Conservation (phyloP, 2,329 filamentous ascomycete genomes). For the Penicillium oxalicum region DNA sequence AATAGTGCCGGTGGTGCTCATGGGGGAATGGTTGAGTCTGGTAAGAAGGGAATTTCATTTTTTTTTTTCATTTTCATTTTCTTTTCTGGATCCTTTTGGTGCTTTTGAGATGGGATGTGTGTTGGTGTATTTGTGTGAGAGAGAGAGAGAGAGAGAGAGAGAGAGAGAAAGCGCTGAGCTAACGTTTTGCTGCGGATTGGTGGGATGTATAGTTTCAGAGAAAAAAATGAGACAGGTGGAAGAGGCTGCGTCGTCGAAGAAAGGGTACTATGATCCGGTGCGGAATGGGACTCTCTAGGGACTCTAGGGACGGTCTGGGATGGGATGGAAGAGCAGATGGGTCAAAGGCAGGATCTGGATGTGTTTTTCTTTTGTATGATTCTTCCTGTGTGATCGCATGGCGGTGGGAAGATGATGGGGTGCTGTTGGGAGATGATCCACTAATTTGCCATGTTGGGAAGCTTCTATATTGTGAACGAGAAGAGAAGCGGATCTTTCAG, state of each 20-base stretch:
- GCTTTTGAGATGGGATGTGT: not conserved
- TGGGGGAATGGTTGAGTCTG: constrained; percentile 13
- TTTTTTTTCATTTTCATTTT: too few species aligned
- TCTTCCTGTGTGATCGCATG: not conserved
- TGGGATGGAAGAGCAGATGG: not conserved
- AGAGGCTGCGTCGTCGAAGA: constrained; percentile 24
- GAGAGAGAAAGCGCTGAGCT: too few species aligned
- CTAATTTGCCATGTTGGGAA: not conserved
- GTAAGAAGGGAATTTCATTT: not conserved
- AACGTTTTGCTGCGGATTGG: not conserved
- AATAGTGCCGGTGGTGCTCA: constrained; percentile 12
- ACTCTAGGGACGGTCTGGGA: too few species aligned
- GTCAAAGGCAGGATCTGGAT: not conserved
- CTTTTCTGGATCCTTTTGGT: not conserved
- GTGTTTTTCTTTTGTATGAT: not conserved
- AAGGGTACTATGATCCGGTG: constrained; percentile 39
- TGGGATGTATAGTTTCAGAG: constrained; percentile 12
- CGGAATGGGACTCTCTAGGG: constrained; percentile 29
- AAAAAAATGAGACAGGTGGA: constrained; percentile 22
- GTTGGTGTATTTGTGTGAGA: not conserved
- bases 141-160: constrained; percentile 4
- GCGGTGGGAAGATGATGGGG: too few species aligned
- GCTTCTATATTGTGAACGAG: not conserved
- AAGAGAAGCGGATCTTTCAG: too few species aligned
- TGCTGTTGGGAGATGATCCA: too few species aligned